These are phyloP conservation scores for Erythrobasidium yunnanense DNA, from an alignment of 768 basidiomycete genomes.

Conservation along the genomic window DNA sequence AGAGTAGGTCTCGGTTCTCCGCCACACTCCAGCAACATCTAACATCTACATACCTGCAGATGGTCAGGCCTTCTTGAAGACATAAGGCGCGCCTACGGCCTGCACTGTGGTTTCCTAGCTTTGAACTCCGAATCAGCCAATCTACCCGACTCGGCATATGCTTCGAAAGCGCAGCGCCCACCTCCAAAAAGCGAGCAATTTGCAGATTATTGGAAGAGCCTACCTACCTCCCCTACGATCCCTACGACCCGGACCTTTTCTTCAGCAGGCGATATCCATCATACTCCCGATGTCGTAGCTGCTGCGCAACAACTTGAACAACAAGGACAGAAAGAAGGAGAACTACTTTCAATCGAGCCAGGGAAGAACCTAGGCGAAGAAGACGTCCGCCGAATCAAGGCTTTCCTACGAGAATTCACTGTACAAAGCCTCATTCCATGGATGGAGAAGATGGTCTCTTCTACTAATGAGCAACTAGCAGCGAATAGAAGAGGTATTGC, in stretches of 20 bases:
- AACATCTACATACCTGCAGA: background rate
- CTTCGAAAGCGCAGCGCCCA: background rate
- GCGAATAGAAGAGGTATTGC: conserved; percentile 40
- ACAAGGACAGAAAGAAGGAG: background rate
- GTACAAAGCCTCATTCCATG: conserved; percentile 83
- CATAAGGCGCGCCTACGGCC: conserved; percentile 32
- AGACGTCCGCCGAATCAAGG: conserved; percentile 63
- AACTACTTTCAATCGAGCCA: background rate
- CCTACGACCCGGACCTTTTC: background rate
- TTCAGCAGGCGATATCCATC: too few relatives aligned
- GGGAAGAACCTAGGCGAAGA: conserved; percentile 43
- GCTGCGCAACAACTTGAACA: background rate
- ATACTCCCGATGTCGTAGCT: too few relatives aligned
- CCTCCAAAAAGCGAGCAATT: background rate
- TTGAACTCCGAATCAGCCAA: conserved; percentile 20
- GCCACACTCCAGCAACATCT: background rate
- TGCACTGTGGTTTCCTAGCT: conserved; percentile 25
- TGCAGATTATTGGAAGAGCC: background rate
- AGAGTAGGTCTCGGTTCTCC: background rate
- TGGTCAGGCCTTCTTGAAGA: conserved; percentile 29
- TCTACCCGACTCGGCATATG: conserved; percentile 19
- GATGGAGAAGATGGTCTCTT: conserved; percentile 88
- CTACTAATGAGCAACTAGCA: conserved; percentile 69
- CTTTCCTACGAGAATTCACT: conserved; percentile 75
- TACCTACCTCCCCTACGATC: conserved; percentile 17